Evolutionary conservation across 257 asterid species (phyloP).

Genomic region (Gynochthodes officinalis): DNA sequence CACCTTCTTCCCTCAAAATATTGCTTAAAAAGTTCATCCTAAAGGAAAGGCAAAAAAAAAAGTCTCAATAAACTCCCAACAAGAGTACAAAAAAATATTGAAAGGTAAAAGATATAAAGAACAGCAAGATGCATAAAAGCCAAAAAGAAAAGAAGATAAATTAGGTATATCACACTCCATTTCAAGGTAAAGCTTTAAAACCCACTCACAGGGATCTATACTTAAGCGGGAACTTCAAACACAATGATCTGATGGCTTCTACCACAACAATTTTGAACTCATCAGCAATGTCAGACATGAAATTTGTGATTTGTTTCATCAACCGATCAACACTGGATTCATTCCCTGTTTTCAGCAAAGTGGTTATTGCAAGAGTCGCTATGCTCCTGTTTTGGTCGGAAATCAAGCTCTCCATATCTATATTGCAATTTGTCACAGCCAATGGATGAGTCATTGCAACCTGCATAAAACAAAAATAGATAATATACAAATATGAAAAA

Average conservation of each 20-base stretch:
- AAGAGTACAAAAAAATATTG: neutral
- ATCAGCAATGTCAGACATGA: conserved; percentile 97
- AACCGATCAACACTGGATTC: conserved; percentile 93
- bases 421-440: conserved; percentile 93
- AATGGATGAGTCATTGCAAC: conserved; percentile 93
- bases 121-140: conserved; percentile 5
- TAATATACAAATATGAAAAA: neutral
- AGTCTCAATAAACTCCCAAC: neutral
- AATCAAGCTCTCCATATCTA: conserved; percentile 96
- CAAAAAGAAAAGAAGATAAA: neutral
- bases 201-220: conserved; percentile 86
- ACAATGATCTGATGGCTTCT: conserved; percentile 87
- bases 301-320: conserved; percentile 90
- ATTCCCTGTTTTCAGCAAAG: conserved; percentile 89
- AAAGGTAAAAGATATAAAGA: conserved; percentile 2
- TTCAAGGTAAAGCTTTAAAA: conserved; percentile 14
- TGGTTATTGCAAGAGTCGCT: conserved; percentile 92
- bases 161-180: conserved; percentile 5
- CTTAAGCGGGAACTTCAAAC: conserved; percentile 92
- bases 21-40: conserved; percentile 97
- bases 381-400: conserved; percentile 93
- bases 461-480: conserved; percentile 38
- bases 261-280: conserved; percentile 97
- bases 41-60: conserved; percentile 14
- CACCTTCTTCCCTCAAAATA: conserved; percentile 96